Evolutionary conservation across 306 rosid genomes (phyloP).

Genomic region (Casuarina glauca): DNA sequence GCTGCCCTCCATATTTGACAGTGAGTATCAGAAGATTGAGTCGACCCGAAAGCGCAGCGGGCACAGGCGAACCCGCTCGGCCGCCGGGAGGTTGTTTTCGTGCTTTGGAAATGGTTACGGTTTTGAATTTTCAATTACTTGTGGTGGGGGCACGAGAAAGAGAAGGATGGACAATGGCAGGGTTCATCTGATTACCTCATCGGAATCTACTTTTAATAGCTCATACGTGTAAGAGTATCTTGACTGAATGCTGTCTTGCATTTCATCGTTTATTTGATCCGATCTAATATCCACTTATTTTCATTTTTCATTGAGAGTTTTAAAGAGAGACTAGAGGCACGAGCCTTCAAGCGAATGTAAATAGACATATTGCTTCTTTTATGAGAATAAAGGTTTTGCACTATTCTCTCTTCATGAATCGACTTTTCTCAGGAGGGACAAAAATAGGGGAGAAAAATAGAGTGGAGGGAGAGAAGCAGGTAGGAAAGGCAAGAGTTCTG

Average conservation of each 20-base stretch:
- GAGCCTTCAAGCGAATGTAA: neutral
- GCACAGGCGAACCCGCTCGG: neutral
- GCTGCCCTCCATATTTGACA: slow-evolving; percentile 51
- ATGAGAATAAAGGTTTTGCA: neutral
- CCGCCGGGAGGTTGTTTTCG: slow-evolving; percentile 44
- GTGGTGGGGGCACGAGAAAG: slow-evolving; percentile 49
- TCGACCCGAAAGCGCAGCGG: slow-evolving; percentile 5
- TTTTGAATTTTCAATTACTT: slow-evolving; percentile 57
- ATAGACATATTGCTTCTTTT: neutral
- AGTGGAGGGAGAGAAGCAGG: too few relatives aligned
- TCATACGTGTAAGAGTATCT: slow-evolving; percentile 21
- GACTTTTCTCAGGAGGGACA: neutral
- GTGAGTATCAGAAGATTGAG: slow-evolving; percentile 1
- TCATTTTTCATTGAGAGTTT: neutral
- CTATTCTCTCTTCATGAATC: neutral
- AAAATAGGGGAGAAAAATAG: too few relatives aligned
- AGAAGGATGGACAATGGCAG: slow-evolving; percentile 34
- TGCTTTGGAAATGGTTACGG: slow-evolving; percentile 72
- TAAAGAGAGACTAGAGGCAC: neutral
- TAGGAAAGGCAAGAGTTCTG: too few relatives aligned
- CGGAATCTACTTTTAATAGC: slow-evolving; percentile 53
- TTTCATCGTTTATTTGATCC: neutral
- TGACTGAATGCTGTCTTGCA: neutral
- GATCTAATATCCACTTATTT: too few relatives aligned
- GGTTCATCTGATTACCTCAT: slow-evolving; percentile 12